Conservation (phyloP, 257 asterid species). For the Osmanthus fragrans region DNA sequence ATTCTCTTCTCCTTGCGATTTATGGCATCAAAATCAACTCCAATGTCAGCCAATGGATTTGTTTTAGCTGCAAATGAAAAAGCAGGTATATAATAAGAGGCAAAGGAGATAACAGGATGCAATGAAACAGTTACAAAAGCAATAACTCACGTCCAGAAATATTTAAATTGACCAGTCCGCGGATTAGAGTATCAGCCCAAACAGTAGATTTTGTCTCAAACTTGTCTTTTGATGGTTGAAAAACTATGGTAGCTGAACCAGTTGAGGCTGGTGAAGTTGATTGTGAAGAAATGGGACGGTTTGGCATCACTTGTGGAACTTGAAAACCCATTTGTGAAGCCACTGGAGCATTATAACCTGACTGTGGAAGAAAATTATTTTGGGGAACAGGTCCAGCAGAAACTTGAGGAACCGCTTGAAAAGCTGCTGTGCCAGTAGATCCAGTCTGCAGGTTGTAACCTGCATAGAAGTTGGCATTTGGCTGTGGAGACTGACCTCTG, state of each 20-base stretch:
- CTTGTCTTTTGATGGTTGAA: constrained; percentile 68
- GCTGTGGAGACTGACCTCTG: constrained; percentile 35
- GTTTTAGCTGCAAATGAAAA: constrained; percentile 72
- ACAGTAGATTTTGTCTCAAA: constrained; percentile 93
- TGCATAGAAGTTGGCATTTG: constrained; percentile 56
- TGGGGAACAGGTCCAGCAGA: constrained; percentile 37
- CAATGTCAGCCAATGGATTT: constrained; percentile 83
- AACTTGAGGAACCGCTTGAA: constrained; percentile 48
- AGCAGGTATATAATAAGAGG: constrained; percentile 1
- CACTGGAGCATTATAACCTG: not conserved
- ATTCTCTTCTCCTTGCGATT: constrained; percentile 94
- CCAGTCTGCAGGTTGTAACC: constrained; percentile 41
- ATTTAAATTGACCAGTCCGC: constrained; percentile 88
- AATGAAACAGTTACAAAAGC: constrained; percentile 9
- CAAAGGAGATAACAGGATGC: not conserved
- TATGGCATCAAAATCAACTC: constrained; percentile 95
- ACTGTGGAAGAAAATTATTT: not conserved
- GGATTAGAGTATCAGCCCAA: constrained; percentile 97
- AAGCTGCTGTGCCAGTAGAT: constrained; percentile 37
- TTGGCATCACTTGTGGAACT: not conserved
- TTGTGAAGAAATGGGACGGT: not conserved
- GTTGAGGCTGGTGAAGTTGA: constrained; percentile 37
- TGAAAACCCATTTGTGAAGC: not conserved
- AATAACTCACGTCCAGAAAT: constrained; percentile 85
- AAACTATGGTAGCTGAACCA: constrained; percentile 43